Base-by-base conservation (phyloP, 441 rosid genomes). In the Theobroma grandiflorum region DNA sequence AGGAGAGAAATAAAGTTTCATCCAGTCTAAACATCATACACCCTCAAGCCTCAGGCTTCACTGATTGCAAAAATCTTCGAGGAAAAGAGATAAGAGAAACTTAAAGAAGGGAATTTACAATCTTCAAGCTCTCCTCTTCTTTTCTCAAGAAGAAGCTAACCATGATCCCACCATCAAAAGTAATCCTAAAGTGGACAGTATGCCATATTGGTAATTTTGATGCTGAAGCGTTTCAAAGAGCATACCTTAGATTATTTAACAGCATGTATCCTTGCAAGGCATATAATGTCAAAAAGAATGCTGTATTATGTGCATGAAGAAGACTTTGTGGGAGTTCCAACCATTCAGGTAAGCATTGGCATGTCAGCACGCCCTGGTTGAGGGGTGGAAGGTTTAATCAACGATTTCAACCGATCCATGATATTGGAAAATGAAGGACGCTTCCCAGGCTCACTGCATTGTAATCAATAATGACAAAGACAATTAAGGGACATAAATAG, bases 341-440 rank as follows among this genome's bases (percentile, higher is more conserved):
- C 61, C 55, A 68, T 80, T 89, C 85, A 86, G 62, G 82, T 11
- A 83, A 86, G 86, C 70, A 87, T 73, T 52, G 88, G 85, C 88
- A 89, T 67, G 85, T 89, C 94, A 33, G 88, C 67, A 35, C 79
- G 90, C 79, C 90, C 88, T 62, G 91, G 81, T 75, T 85, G 92
- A 72, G 97, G 89, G 8, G 87, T 85, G 5, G 91, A 88, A 61
- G 90, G 79, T 84, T 90, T 94, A 55, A 93, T 94, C 92, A 97
- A 85, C 22, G 89, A 87, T 87, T 81, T 93, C 83, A 97, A 85
- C 66, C 93, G 82, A 16, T 95, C 99, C 99, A 97, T 95, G 74
- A 97, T 93, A 8, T 78, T 82, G 40, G 91, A 86, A 84, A 97
- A 97, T 71, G 99, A 97, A 64, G 99, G 99, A 26, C 99, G 97